phyloP scores from a whole-genome alignment of 2,329 filamentous ascomycete species.

The Emmonsiellopsis sp. region DNA sequence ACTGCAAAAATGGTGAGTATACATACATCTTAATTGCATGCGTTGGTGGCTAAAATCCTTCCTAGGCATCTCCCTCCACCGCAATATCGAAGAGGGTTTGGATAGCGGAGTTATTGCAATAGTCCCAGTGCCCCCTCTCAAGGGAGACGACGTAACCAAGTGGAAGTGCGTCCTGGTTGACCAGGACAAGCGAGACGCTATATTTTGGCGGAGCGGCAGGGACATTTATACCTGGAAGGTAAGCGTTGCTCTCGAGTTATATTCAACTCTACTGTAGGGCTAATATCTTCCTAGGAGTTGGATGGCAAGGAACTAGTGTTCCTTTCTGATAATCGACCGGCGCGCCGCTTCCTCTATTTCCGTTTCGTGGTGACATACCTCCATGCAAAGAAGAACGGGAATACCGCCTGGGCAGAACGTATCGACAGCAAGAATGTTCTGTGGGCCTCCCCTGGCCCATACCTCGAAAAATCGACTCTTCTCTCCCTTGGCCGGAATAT shows the following conservation, averaged over 20 bases:
- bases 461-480: neutral
- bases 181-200: neutral
- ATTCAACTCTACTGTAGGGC: neutral
- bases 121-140: neutral
- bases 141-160: neutral
- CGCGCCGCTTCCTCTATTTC: constrained; percentile 8
- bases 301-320: constrained; percentile 5
- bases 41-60: neutral
- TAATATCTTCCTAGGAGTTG: constrained; percentile 1
- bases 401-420: neutral
- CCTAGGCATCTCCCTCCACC: constrained; percentile 1
- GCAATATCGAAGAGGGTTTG: constrained; percentile 2
- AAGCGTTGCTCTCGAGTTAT: neutral
- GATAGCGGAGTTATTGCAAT: constrained; percentile 4
- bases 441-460: neutral
- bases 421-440: neutral
- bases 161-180: neutral
- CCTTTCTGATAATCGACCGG: constrained; percentile 6
- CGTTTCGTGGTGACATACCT: constrained; percentile 5
- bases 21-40: neutral
- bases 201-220: neutral
- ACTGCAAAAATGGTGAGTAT: constrained; percentile 11
- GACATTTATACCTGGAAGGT: neutral
- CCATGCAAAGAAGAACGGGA: neutral
- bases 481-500: neutral